Evolutionary conservation across 306 rosid species (phyloP).

Genomic region (Glycine tomentella): DNA sequence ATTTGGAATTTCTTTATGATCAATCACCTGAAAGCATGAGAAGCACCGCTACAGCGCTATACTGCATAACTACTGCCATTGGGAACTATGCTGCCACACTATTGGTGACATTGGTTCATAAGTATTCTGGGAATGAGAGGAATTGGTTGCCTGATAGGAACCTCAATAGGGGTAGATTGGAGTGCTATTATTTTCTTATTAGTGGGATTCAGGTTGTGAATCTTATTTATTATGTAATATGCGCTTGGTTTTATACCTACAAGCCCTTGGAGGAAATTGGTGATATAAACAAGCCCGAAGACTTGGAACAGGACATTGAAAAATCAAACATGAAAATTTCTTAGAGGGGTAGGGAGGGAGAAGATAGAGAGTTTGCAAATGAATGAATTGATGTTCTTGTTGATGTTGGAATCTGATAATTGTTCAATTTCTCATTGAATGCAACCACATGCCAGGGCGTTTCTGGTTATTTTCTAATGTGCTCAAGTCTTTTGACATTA

Average conservation of each 20-base stretch:
- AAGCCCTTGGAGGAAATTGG: slow-evolving; percentile 41
- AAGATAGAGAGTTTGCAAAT: neutral
- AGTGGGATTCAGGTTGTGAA: slow-evolving; percentile 70
- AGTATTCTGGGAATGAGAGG: slow-evolving; percentile 48
- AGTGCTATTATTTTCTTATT: slow-evolving; percentile 65
- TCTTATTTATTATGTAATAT: slow-evolving; percentile 50
- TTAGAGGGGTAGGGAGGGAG: slow-evolving; percentile 1
- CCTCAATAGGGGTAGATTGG: slow-evolving; percentile 73
- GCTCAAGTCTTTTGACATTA: neutral
- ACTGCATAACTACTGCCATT: slow-evolving; percentile 56
- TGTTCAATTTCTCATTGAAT: neutral
- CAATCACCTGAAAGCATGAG: slow-evolving; percentile 85
- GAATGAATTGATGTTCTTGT: neutral
- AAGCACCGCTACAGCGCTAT: slow-evolving; percentile 70
- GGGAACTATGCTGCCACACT: slow-evolving; percentile 64
- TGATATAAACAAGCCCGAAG: neutral
- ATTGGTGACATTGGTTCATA: slow-evolving; percentile 62
- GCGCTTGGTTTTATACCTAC: slow-evolving; percentile 47
- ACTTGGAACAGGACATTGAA: slow-evolving; percentile 27
- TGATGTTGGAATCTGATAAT: neutral
- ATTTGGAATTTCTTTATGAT: slow-evolving; percentile 79
- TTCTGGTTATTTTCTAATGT: neutral
- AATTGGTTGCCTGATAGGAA: slow-evolving; percentile 87
- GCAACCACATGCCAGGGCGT: neutral
- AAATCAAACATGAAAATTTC: slow-evolving; percentile 2